Evolutionary conservation across 1,284 basidiomycete genomes (phyloP).

Genomic region (Cryptococcus hybrid): DNA sequence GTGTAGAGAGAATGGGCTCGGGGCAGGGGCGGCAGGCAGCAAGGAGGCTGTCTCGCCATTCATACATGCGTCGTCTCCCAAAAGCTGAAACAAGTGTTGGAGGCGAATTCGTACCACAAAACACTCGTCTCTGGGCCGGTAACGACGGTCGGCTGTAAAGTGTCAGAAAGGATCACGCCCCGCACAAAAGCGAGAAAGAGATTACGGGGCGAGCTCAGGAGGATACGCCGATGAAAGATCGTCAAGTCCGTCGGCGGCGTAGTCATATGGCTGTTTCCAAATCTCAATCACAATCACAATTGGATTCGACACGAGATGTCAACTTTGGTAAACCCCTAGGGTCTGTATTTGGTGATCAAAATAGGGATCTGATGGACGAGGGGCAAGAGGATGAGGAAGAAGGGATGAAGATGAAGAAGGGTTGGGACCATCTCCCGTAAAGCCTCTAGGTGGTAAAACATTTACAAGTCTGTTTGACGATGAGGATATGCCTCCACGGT

Average conservation of each 20-base stretch:
- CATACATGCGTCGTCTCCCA: constrained; percentile 38
- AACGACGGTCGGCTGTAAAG: not conserved
- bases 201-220: constrained; percentile 44
- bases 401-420: constrained; percentile 27
- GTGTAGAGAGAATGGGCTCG: not conserved
- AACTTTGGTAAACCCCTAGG: no score
- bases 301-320: no score
- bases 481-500: not conserved
- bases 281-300: no score
- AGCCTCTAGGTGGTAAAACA: constrained; percentile 9
- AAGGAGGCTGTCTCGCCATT: constrained; percentile 29
- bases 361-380: not conserved
- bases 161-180: constrained; percentile 33
- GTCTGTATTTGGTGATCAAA: no score
- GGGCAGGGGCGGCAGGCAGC: not conserved
- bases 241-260: not conserved
- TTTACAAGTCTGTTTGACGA: constrained; percentile 17
- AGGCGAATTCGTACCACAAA: constrained; percentile 27
- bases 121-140: no score
- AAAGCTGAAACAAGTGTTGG: constrained; percentile 40
- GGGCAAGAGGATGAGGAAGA: constrained; percentile 10
- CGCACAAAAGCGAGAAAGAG: constrained; percentile 46
- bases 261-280: not conserved
- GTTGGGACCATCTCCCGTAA: constrained; percentile 38
- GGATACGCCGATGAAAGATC: constrained; percentile 34